A percentile compares a stretch with the other conserved stretches of the same genome.
phyloP scores from a whole-genome alignment of 495 filamentous ascomycete genomes.

The Talaromyces wortmannii region DNA sequence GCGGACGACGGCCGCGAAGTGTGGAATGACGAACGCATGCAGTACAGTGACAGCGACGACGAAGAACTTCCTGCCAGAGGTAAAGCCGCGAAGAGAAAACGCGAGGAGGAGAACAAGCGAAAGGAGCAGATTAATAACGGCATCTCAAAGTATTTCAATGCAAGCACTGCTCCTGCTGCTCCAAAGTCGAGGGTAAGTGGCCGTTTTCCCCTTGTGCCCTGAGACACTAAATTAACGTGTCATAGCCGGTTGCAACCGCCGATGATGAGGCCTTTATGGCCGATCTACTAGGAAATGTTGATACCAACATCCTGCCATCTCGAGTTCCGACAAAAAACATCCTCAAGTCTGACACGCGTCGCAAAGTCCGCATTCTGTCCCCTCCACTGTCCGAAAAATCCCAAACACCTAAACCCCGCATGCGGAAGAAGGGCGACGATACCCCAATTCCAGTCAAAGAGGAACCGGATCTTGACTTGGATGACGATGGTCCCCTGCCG shows the following conservation, averaged over 20 bases:
- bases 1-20: constrained; percentile 96
- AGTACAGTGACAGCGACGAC: constrained; percentile 62
- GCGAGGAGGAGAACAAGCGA: constrained; percentile 81
- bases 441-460: constrained; percentile 31
- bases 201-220: background rate
- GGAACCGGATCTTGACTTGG: constrained; percentile 30
- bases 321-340: constrained; percentile 50
- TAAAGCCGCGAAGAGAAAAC: constrained; percentile 77
- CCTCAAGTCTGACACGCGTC: constrained; percentile 64
- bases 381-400: constrained; percentile 52
- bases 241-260: constrained; percentile 52
- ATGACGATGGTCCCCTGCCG: constrained; percentile 50
- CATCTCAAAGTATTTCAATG: constrained; percentile 90
- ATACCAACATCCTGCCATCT: constrained; percentile 66
- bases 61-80: constrained; percentile 59
- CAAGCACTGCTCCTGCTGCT: constrained; percentile 55
- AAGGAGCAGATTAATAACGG: constrained; percentile 81
- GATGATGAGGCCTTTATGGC: constrained; percentile 84
- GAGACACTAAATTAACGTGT: background rate
- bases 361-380: constrained; percentile 73
- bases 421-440: constrained; percentile 37
- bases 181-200: constrained; percentile 70
- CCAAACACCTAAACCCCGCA: constrained; percentile 32
- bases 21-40: constrained; percentile 68
- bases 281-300: constrained; percentile 80